Evolutionary conservation across 129 eudicot genomes (phyloP), one percentile per base, ranked within the genome.

Genomic region (Centaurea solstitialis): DNA sequence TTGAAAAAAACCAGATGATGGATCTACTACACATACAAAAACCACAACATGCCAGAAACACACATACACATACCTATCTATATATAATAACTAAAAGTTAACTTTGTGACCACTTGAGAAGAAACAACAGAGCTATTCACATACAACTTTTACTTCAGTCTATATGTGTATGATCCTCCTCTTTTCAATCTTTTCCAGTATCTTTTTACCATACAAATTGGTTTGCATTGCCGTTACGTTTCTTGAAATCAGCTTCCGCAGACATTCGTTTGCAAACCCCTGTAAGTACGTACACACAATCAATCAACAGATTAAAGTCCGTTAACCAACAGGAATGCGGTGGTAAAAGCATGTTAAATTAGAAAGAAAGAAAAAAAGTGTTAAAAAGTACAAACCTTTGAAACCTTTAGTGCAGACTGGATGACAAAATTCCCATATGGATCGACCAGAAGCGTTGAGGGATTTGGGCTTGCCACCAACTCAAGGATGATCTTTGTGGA

Each of bases 391-490:
- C 83, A 73, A 45, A 88, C 97, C 97, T 74, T 87, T 0, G 94
- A 72, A 18, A 77, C 87, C 41, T 86, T 69, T 43, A 92, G 37
- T 0, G 97, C 94, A 9, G 90, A 80, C 70, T 92, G 97, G 68
- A 92, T 87, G 73, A 92, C 97, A 43, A 82, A 92, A 67, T 92
- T 92, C 8, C 93, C 97, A 67, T 33, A 92, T 35, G 97, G 97
- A 84, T 92, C 91, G 3, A 80, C 18, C 9, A 92, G 82, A 77
- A 92, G 92, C 76, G 70, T 61, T 0, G 88, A 41, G 45, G 86
- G 78, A 81, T 79, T 81, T 7, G 90, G 84, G 77, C 86, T 87
- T 37, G 43, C 45, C 10, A 92, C 82, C 77, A 90, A 66, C 76
- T 92, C 97, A 62, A 45, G 78, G 77, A 90, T 85, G 30, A 93